A percentile compares a stretch with the other conserved stretches of the same genome.
Evolutionary conservation across 2,329 filamentous ascomycete genomes (phyloP).

Genomic region (Didymella keratinophila): DNA sequence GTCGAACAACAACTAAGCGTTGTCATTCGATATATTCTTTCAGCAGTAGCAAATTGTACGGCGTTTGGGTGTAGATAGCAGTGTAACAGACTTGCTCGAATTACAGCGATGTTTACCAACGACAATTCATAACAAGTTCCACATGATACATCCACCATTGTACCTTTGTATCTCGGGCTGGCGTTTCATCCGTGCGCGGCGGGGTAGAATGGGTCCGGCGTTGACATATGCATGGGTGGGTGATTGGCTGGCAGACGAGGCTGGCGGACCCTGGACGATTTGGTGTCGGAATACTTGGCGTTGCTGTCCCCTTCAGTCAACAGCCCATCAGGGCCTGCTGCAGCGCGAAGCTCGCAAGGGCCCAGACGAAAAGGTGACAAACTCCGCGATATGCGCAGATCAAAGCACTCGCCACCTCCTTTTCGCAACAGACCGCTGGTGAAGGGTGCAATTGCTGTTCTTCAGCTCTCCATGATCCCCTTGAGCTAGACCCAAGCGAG

Average conservation of each 20-base stretch:
- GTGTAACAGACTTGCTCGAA: not conserved
- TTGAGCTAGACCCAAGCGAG: conserved; percentile 31
- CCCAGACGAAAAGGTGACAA: conserved; percentile 12
- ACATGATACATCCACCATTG: not conserved
- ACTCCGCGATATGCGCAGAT: conserved; percentile 14
- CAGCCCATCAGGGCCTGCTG: conserved; percentile 5
- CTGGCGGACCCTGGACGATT: conserved; percentile 20
- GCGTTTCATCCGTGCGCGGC: conserved; percentile 16
- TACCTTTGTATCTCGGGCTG: conserved; percentile 1
- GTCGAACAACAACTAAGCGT: conserved; percentile 83
- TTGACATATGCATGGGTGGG: conserved; percentile 21
- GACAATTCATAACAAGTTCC: not conserved
- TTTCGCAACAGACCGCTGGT: conserved; percentile 14
- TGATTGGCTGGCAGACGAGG: conserved; percentile 17
- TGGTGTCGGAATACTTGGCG: conserved; percentile 33
- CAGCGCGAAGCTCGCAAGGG: conserved; percentile 13
- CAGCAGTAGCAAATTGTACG: not conserved
- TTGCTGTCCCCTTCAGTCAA: not conserved
- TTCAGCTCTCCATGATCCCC: conserved; percentile 19
- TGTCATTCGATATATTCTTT: not conserved
- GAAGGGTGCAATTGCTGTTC: conserved; percentile 8
- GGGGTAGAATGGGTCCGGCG: conserved; percentile 19
- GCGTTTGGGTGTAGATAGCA: conserved; percentile 1
- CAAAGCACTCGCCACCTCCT: conserved; percentile 26
- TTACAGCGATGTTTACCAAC: not conserved